phyloP scores from a whole-genome alignment of 2,329 filamentous ascomycete genomes.

The Orbilia ellipsospora region DNA sequence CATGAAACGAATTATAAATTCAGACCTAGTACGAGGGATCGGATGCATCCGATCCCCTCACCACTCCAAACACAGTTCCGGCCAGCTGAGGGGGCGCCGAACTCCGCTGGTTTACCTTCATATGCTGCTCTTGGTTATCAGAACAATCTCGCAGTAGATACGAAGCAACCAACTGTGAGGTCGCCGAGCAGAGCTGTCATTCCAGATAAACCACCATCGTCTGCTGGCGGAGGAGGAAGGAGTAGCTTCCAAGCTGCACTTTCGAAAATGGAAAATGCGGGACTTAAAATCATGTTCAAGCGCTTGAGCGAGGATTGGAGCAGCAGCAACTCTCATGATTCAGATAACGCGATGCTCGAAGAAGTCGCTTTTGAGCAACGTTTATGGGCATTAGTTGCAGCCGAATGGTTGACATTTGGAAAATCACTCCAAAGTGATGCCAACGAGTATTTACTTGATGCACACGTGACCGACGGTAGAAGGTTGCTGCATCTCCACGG shows the following conservation, averaged over 20 bases:
- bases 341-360: constrained; percentile 40
- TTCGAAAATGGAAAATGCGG: constrained; percentile 54
- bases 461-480: constrained; percentile 42
- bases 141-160: constrained; percentile 17
- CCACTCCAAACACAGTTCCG: constrained; percentile 38
- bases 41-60: constrained; percentile 16
- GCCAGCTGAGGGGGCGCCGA: constrained; percentile 15
- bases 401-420: constrained; percentile 55
- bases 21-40: constrained; percentile 30
- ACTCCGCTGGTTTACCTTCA: constrained; percentile 40
- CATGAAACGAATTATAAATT: constrained; percentile 53
- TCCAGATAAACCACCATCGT: constrained; percentile 24
- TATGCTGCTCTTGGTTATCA: constrained; percentile 40
- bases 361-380: constrained; percentile 55
- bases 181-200: constrained; percentile 40
- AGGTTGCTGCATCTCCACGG: constrained; percentile 53
- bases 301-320: constrained; percentile 56
- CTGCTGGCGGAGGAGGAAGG: constrained; percentile 8
- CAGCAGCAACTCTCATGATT: constrained; percentile 34
- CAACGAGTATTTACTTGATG: constrained; percentile 48
- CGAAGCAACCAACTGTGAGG: constrained; percentile 21
- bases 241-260: constrained; percentile 50
- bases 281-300: constrained; percentile 56
- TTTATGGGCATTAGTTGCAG: constrained; percentile 54
- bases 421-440: constrained; percentile 55